Evolutionary conservation across 2,329 filamentous ascomycete genomes (phyloP).

Genomic region (Colletotrichum gigasporum): DNA sequence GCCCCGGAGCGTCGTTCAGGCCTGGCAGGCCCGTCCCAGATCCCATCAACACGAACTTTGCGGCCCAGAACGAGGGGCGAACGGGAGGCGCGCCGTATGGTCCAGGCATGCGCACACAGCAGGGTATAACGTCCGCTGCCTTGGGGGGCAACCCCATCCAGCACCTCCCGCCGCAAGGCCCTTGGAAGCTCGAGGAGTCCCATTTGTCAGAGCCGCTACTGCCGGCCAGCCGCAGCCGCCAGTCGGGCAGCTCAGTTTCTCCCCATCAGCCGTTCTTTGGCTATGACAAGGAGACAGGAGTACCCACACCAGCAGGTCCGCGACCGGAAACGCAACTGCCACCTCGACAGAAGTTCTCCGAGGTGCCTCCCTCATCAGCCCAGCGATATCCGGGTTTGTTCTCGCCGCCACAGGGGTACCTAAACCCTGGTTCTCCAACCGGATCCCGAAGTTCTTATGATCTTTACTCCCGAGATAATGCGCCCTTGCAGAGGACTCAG

Average conservation of each 20-base stretch:
- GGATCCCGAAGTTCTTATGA: constrained; percentile 32
- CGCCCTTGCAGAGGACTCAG: constrained; percentile 50
- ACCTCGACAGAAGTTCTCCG: constrained; percentile 41
- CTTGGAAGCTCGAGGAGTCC: constrained; percentile 66
- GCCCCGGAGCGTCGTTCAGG: constrained; percentile 8
- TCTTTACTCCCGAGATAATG: constrained; percentile 36
- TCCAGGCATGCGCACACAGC: constrained; percentile 21
- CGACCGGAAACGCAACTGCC: constrained; percentile 32
- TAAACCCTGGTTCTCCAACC: constrained; percentile 23
- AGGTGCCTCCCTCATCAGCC: constrained; percentile 61
- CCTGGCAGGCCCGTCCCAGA: constrained; percentile 5
- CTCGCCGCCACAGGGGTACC: constrained; percentile 27
- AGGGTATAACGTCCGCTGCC: constrained; percentile 21
- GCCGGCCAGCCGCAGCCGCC: constrained; percentile 27
- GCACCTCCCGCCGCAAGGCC: constrained; percentile 52
- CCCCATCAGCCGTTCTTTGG: constrained; percentile 49
- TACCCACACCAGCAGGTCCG: constrained; percentile 28
- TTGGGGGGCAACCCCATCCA: constrained; percentile 47
- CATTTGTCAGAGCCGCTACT: constrained; percentile 61
- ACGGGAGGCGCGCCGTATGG: constrained; percentile 35
- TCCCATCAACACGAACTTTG: constrained; percentile 8
- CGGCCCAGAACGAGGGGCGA: constrained; percentile 30
- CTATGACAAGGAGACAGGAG: constrained; percentile 63
- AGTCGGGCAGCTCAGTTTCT: constrained; percentile 29
- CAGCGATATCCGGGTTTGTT: constrained; percentile 61